Evolutionary conservation across 257 asterid species (phyloP).

Genomic region (Plantago ovata): DNA sequence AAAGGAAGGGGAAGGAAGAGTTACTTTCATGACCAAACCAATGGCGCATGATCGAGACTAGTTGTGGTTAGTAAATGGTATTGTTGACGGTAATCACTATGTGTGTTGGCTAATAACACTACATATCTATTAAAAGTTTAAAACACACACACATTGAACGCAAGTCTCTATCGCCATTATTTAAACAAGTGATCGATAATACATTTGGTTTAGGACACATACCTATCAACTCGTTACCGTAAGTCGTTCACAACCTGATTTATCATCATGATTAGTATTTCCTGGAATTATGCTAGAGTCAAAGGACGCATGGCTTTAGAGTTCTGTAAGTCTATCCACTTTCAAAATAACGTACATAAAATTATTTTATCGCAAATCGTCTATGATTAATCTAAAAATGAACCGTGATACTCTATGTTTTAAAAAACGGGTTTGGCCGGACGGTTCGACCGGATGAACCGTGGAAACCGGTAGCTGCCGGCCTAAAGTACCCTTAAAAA

Average conservation of each 20-base stretch:
- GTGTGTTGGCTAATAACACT: conserved; percentile 16
- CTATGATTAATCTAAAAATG: no score
- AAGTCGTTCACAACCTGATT: background rate
- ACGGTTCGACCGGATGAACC: no score
- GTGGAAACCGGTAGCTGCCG: no score
- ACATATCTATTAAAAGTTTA: background rate
- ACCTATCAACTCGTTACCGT: conserved; percentile 3
- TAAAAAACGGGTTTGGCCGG: no score
- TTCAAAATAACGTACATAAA: no score
- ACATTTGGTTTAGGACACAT: background rate
- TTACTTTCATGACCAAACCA: conserved; percentile 11
- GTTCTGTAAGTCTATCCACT: no score
- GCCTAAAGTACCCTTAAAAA: no score
- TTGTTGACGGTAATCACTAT: conserved; percentile 12
- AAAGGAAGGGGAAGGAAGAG: background rate
- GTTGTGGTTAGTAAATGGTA: background rate
- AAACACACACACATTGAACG: conserved; percentile 2
- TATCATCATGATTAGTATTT: background rate
- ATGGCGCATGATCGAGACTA: conserved; percentile 3
- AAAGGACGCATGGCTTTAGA: no score
- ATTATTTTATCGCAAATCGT: no score
- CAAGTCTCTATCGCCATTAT: background rate
- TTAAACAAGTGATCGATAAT: background rate
- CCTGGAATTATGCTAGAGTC: background rate
- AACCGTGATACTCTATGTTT: no score